Base-by-base conservation (phyloP, 352 stramenopile species). In the Globisporangium cylindrosporum region DNA sequence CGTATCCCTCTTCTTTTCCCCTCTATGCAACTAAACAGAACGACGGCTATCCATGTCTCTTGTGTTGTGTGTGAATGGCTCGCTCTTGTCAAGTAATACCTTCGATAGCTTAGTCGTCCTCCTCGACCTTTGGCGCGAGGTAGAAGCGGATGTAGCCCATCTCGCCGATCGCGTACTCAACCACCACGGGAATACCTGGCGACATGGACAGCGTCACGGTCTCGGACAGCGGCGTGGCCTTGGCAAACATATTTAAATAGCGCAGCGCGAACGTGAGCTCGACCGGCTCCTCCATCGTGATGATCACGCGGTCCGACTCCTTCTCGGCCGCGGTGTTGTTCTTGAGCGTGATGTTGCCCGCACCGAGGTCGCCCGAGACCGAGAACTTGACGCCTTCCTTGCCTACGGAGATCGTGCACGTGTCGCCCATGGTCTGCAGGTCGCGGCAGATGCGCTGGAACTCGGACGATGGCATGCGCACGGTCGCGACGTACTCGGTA, bases 161-260 rank as follows among this genome's bases (percentile, higher is more conserved):
- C 71, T 98, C 93, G 24, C 96, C 94, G 73, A 99, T 99, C 32
- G 94, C 93, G 86, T 99, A 99, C 83, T 99, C 98, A 24, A 99
- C 92, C 32, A 99, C 95, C 38, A 99, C 86, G 2, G 98, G 98
- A 59, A 99, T 97, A 53, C 98, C 97, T 8, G 96, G 95, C 53
- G 91, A 98, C 94, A 99, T 99, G 70, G 87, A 98, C 54, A 99
- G 86, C 76, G 97, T 98, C 59, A 99, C 98, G 46, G 79, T 97
- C 49, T 92, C 79, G 55, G 89, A 97, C 66, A 99, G 86, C 38
- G 90, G 92, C 59, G 97, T 99, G 41, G 97, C 98, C 89, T 99
- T 99, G 62, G 97, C 98, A 76, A 99, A 99, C 81, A 99, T 98
- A 84, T 98, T 98, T 77, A 99, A 90, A 90, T 99, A 99, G 62